phyloP scores from a whole-genome alignment of 2,329 filamentous ascomycete genomes.

The Aspergillus quadrilineatus region DNA sequence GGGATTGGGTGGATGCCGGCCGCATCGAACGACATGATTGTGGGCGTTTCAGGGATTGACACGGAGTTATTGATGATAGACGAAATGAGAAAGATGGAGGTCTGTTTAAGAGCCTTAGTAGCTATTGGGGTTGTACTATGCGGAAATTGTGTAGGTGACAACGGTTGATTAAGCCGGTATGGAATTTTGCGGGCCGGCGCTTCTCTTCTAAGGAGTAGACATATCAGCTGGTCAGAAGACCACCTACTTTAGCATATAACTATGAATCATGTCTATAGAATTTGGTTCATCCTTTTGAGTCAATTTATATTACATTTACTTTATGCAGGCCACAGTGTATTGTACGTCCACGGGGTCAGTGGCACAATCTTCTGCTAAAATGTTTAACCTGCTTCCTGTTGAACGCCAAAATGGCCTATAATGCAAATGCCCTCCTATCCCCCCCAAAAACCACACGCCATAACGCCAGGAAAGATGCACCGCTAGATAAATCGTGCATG shows the following conservation, averaged over 20 bases:
- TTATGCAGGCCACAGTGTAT: background rate
- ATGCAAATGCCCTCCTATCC: conserved; percentile 5
- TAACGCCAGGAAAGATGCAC: conserved; percentile 22
- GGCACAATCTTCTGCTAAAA: background rate
- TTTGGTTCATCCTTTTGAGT: no score
- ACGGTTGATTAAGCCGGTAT: no score
- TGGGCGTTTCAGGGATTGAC: background rate
- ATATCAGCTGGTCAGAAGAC: no score
- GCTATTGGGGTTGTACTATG: background rate
- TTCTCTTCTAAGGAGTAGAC: no score
- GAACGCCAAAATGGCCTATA: conserved; percentile 8
- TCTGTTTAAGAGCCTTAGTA: background rate
- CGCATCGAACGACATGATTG: conserved; percentile 69
- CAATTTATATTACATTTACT: background rate
- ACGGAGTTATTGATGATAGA: background rate
- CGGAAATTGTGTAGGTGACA: no score
- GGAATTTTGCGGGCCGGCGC: no score
- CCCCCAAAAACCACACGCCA: conserved; percentile 18
- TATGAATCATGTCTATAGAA: no score
- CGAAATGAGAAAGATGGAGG: background rate
- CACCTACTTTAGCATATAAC: no score
- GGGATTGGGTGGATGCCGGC: conserved; percentile 68
- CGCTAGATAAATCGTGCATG: conserved; percentile 17
- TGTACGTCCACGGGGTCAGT: no score
- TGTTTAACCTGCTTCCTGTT: background rate